phyloP scores from a whole-genome alignment of 495 filamentous ascomycete genomes.

The Penicillium egyptiacum region DNA sequence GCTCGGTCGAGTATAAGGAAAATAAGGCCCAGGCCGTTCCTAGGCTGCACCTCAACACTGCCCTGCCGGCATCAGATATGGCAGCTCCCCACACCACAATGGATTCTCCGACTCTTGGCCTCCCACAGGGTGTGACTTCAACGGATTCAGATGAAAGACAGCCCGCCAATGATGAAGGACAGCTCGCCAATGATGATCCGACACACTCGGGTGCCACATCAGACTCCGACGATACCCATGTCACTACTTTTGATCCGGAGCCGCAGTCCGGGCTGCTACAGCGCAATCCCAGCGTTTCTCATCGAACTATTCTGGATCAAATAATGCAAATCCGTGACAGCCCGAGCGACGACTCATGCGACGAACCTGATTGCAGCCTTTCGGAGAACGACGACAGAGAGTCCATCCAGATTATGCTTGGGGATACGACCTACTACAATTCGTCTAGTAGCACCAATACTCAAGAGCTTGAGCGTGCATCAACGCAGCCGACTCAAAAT shows the following conservation, averaged over 20 bases:
- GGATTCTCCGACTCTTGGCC: conserved; percentile 73
- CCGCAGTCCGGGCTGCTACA: conserved; percentile 59
- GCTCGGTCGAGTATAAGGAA: background rate
- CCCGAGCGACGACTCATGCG: conserved; percentile 47
- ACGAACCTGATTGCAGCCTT: conserved; percentile 52
- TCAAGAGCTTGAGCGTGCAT: conserved; percentile 28
- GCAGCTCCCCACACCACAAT: conserved; percentile 28
- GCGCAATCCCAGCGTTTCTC: conserved; percentile 34
- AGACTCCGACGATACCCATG: conserved; percentile 54
- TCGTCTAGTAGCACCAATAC: conserved; percentile 33
- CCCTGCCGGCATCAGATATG: conserved; percentile 13
- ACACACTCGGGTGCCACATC: conserved; percentile 42
- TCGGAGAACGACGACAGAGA: conserved; percentile 55
- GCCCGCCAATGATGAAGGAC: conserved; percentile 31
- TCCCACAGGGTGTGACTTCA: conserved; percentile 55
- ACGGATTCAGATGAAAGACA: conserved; percentile 16
- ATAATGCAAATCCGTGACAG: conserved; percentile 55
- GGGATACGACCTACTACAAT: conserved; percentile 44
- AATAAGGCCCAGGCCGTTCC: conserved; percentile 19
- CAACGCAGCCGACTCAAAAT: conserved; percentile 20
- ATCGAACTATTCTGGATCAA: conserved; percentile 50
- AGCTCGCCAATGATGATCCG: conserved; percentile 40
- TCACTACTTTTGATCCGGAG: conserved; percentile 70
- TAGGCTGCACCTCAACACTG: conserved; percentile 35
- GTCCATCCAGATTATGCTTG: conserved; percentile 63